phyloP scores from a whole-genome alignment of 768 basidiomycete genomes.

The Leucosporidium scottii region DNA sequence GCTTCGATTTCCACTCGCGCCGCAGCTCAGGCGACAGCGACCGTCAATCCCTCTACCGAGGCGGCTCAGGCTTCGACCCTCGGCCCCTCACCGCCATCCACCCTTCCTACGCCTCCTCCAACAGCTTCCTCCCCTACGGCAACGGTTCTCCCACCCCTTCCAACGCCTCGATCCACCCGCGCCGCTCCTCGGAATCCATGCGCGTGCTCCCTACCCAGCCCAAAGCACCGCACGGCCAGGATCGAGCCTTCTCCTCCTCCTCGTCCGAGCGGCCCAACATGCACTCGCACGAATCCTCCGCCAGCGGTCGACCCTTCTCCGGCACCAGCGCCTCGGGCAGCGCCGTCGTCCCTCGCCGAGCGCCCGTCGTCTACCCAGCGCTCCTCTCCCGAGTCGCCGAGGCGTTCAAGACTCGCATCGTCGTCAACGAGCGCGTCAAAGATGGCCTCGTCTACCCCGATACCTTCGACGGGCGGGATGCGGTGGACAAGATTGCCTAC shows the following conservation, averaged over 20 bases:
- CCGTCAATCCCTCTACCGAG: conserved; percentile 16
- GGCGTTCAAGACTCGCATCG: conserved; percentile 77
- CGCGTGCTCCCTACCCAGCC: conserved; percentile 28
- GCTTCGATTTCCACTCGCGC: conserved; percentile 15
- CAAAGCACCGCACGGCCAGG: background rate
- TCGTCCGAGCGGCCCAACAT: conserved; percentile 23
- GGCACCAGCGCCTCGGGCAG: background rate
- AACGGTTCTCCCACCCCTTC: conserved; percentile 5
- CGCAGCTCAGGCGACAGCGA: conserved; percentile 26
- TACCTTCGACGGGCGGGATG: conserved; percentile 92
- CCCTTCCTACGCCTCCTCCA: conserved; percentile 23
- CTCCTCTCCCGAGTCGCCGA: conserved; percentile 88
- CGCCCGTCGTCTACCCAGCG: conserved; percentile 68
- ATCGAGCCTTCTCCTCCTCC: conserved; percentile 32
- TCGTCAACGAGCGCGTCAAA: conserved; percentile 71
- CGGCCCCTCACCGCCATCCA: conserved; percentile 40
- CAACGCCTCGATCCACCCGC: conserved; percentile 12
- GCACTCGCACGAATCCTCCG: background rate
- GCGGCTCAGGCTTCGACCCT: conserved; percentile 15
- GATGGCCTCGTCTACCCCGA: conserved; percentile 95
- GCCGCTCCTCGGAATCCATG: conserved; percentile 33
- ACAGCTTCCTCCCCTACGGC: conserved; percentile 12
- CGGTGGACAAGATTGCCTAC: conserved; percentile 92
- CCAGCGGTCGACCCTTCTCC: conserved; percentile 3
- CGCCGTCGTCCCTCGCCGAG: background rate